Base-by-base conservation (phyloP, 2,329 filamentous ascomycete species). In the Penicillium expansum region DNA sequence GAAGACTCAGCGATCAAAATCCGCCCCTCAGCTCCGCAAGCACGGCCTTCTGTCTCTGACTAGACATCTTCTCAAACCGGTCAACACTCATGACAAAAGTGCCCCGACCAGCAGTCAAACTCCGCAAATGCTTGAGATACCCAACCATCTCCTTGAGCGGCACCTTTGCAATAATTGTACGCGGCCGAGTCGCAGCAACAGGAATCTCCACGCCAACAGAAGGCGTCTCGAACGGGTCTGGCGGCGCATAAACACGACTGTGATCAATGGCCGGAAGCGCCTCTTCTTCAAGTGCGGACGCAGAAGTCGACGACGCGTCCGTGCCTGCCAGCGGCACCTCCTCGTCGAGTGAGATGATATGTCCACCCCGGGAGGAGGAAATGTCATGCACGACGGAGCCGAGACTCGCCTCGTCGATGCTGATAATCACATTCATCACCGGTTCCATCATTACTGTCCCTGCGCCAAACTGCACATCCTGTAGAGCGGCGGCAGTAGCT, bases 101-200 rank as follows among this genome's bases (percentile, higher is more conserved):
- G 0, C 87, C 88, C 54, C 94, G 82, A 0, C 94, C 94, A 3
- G 88, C 90, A 4, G 93, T 99, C 78, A 96, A 82, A 74, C 91
- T 92, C 51, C 94, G 82, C 62, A 99, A 76, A 70, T 95, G 90
- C 71, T 91, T 91, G 65, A 97, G 80, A 74, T 97, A 99, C 41
- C 93, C 90, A 35, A 97, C 87, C 91, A 97, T 97, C 75, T 97
- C 93, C 76, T 94, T 95, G 67, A 97, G 80, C 32, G 94, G 94
- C 29, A 97, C 93, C 67, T 90, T 86, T 22, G 92, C 94, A 11
- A 88, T 86, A 64, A 99, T 91, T 48, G 88, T 81, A 55, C 82
- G 74, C 56, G 85, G 83, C 32, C 81, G 74, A 42, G 74, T 74
- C 3, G 70, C 62, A 16, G 66, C 72, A 65, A 45, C 65, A 57